Evolutionary conservation across 345 rosid species (phyloP), one percentile per base, ranked within the genome.

Genomic region (Linum trigynum): DNA sequence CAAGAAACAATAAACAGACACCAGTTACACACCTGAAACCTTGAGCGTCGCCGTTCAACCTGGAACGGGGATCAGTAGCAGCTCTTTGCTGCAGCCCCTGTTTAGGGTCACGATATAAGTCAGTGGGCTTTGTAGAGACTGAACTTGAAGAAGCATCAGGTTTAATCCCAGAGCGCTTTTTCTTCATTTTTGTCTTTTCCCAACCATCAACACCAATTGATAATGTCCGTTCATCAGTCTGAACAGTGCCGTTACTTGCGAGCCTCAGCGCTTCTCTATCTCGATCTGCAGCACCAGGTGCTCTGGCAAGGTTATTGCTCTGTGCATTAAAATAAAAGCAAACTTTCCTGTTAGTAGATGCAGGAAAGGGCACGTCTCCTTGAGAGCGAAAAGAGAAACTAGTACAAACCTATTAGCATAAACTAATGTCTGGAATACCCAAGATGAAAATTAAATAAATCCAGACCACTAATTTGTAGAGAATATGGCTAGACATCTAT

Each of bases 131-230:
- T 74, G 83, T 43, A 42, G 86, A 82, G 45, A 73, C 71, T 72
- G 71, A 67, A 75, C 69, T 81, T 40, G 86, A 74, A 68, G 90
- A 77, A 66, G 67, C 75, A 67, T 86, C 98, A 2, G 78, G 77
- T 80, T 81, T 90, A 77, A 90, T 90, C 64, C 83, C 89, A 68
- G 97, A 86, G 39, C 97, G 95, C 70, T 86, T 94, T 81, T 88
- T 90, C 82, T 85, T 94, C 88, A 85, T 76, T 80, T 84, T 94
- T 63, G 92, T 66, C 79, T 87, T 94, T 74, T 90, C 97, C 96
- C 97, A 94, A 59, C 92, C 92, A 63, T 94, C 99, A 75, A 80
- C 80, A 38, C 87, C 82, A 70, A 82, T 76, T 57, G 90, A 62
- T 74, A 81, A 74, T 73, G 83, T 80, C 78, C 81, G 88, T 67